Evolutionary conservation across 2,329 filamentous ascomycete genomes (phyloP), one percentile per base, ranked within the genome.

Genomic region (Paraconiothyrium brasiliense): DNA sequence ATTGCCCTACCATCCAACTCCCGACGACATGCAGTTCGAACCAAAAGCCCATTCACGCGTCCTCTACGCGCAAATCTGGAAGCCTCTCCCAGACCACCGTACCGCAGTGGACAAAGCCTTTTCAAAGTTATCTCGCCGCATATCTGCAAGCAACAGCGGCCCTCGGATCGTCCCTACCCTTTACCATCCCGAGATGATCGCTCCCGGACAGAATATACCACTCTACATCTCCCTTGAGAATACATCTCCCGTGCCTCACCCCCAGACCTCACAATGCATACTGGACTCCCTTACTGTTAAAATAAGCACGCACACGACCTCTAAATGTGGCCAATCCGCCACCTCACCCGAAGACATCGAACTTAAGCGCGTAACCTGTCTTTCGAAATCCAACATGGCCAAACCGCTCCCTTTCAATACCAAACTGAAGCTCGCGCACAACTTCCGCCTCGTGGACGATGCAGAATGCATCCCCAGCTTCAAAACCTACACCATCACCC

Each of bases 381-480:
- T 78, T 35, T 65, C 69, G 4, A 67, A 65, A 22, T 64, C 70
- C 20, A 54, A 69, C 59, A 68, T 77, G 51, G 69, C 73, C 55
- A 60, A 63, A 13, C 32, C 62, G 0, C 43, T 76, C 1, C 57
- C 66, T 0, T 73, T 77, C 54, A 69, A 68, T 47, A 59, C 59
- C 13, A 67, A 60, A 3, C 59, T 58, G 2, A 56, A 61, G 1
- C 58, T 78, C 13, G 75, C 75, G 0, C 67, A 68, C 8, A 72
- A 73, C 54, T 77, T 78, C 59, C 72, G 74, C 46, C 64, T 77
- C 10, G 63, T 77, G 16, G 72, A 78, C 41, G 70, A 77, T 46
- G 61, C 59, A 8, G 74, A 78, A 57, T 76, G 74, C 52, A 68
- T 77, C 1, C 76, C 76, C 0, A 72, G 71, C 0, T 77, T 78